These are phyloP conservation scores for Aspergillus brasiliensis DNA, from an alignment of 2,329 filamentous ascomycete species.

Conservation along the genomic window DNA sequence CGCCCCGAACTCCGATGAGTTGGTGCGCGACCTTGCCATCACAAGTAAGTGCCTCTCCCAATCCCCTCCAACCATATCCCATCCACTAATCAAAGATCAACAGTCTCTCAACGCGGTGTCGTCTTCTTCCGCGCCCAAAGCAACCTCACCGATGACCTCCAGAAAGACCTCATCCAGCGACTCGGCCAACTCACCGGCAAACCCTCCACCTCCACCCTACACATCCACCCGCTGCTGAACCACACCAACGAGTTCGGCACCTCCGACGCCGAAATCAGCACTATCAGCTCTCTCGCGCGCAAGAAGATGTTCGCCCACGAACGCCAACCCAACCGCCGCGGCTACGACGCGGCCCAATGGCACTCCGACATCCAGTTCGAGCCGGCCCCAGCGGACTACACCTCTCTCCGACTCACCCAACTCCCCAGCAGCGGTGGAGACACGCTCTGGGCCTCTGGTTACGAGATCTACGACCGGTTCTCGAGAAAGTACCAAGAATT, in stretches of 20 bases:
- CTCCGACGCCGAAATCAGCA: constrained; percentile 63
- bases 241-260: constrained; percentile 57
- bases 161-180: constrained; percentile 64
- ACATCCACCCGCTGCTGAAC: constrained; percentile 63
- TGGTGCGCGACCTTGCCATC: constrained; percentile 67
- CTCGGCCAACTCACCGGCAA: constrained; percentile 63
- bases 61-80: not conserved
- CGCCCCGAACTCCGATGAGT: constrained; percentile 63
- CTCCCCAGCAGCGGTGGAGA: constrained; percentile 61
- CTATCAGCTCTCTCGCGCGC: constrained; percentile 60
- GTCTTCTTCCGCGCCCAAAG: constrained; percentile 70
- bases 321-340: not conserved
- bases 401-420: constrained; percentile 58
- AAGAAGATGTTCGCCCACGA: constrained; percentile 47
- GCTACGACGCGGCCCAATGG: constrained; percentile 33
- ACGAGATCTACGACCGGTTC: constrained; percentile 53
- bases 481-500: constrained; percentile 42
- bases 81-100: not conserved
- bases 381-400: constrained; percentile 64
- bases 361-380: constrained; percentile 68
- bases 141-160: constrained; percentile 61
- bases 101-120: constrained; percentile 69
- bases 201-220: constrained; percentile 59
- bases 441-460: constrained; percentile 68
- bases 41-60: constrained; percentile 59